Evolutionary conservation across 2,329 filamentous ascomycete species (phyloP).

Genomic region (Emmonsiellopsis sp.): DNA sequence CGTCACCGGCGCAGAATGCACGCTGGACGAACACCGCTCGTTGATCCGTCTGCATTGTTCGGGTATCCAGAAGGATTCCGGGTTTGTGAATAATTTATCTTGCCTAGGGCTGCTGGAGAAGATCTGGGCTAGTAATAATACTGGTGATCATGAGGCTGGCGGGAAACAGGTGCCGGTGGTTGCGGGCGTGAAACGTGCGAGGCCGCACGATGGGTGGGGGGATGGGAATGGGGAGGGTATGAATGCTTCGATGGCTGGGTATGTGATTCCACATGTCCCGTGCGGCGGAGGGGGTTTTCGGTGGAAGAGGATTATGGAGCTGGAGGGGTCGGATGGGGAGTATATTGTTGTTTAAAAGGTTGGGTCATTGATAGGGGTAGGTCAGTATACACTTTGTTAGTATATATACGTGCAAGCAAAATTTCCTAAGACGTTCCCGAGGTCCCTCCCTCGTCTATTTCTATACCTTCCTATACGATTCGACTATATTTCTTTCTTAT

Average conservation of each 20-base stretch:
- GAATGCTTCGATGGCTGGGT: background rate
- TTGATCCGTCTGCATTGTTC: constrained; percentile 71
- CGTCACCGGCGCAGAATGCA: constrained; percentile 79
- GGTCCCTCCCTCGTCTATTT: no score
- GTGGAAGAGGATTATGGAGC: constrained; percentile 22
- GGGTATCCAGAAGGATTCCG: constrained; percentile 78
- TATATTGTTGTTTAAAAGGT: constrained; percentile 27
- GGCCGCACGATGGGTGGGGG: background rate
- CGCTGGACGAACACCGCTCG: constrained; percentile 67
- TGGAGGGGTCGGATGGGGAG: constrained; percentile 19
- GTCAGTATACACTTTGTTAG: background rate
- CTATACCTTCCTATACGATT: no score
- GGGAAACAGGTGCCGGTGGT: background rate
- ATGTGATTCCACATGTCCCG: background rate
- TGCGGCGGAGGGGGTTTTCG: constrained; percentile 15
- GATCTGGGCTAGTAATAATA: constrained; percentile 53
- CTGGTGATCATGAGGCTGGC: background rate
- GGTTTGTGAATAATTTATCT: constrained; percentile 87
- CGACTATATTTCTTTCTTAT: no score
- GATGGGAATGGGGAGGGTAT: background rate
- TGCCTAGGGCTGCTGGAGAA: constrained; percentile 78
- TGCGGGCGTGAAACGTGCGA: background rate
- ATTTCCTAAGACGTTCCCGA: no score
- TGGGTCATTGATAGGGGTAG: background rate
- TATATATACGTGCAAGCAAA: background rate